Percentiles rank a stretch among this genome's conserved stretches.
phyloP scores from a whole-genome alignment of 2,329 filamentous ascomycete species.

The Chrysoporthe cubensis region DNA sequence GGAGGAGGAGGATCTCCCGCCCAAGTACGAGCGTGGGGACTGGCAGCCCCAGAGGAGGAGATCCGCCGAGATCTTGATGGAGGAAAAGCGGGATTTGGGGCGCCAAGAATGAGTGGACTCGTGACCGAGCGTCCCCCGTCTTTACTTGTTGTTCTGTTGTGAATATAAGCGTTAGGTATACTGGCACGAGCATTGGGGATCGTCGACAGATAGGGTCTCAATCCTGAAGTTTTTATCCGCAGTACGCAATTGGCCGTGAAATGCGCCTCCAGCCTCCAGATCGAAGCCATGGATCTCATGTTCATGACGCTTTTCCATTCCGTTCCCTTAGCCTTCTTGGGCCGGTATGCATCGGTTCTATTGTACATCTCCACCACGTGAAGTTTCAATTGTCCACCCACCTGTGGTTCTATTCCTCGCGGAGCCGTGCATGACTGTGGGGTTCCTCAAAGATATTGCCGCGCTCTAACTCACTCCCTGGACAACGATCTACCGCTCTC shows the following conservation, averaged over 20 bases:
- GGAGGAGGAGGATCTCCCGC: constrained; percentile 17
- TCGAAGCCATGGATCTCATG: background rate
- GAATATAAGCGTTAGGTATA: background rate
- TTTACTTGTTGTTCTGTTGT: background rate
- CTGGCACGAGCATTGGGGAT: background rate
- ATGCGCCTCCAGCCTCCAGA: background rate
- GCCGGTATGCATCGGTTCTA: constrained; percentile 20
- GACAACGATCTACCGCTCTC: constrained; percentile 54
- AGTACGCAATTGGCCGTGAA: background rate
- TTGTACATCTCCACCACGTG: constrained; percentile 17
- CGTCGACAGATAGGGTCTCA: background rate
- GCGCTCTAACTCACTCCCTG: background rate
- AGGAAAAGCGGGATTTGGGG: constrained; percentile 4
- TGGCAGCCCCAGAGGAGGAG: constrained; percentile 6
- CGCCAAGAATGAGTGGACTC: background rate
- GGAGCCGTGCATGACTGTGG: background rate
- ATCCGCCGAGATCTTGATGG: constrained; percentile 14
- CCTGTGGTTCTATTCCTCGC: background rate
- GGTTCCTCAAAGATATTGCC: background rate
- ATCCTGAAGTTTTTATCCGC: background rate
- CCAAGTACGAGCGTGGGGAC: constrained; percentile 22
- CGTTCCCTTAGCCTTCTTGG: constrained; percentile 1
- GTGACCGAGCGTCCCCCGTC: background rate
- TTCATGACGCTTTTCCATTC: constrained; percentile 10
- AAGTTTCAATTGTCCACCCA: background rate